Conservation (phyloP, 495 filamentous ascomycete species). For the Penicillium soppii region DNA sequence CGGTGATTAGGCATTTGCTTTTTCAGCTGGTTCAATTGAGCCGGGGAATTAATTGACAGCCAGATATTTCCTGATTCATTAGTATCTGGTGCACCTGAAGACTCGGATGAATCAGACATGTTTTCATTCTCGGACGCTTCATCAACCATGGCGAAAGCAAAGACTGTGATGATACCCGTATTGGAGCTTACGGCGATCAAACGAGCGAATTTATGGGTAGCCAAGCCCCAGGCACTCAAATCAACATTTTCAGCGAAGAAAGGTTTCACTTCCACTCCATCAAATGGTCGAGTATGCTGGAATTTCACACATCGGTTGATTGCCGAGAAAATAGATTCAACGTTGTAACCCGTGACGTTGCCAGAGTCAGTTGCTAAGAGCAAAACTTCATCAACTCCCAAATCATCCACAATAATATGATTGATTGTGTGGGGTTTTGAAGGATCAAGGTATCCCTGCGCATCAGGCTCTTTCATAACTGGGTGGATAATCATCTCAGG, state of each 20-base stretch:
- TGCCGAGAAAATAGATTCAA: constrained; percentile 51
- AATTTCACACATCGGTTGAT: constrained; percentile 32
- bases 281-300: constrained; percentile 24
- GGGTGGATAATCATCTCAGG: constrained; percentile 69
- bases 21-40: constrained; percentile 28
- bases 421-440: constrained; percentile 71
- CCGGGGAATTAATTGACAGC: constrained; percentile 28
- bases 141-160: constrained; percentile 66
- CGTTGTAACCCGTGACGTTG: constrained; percentile 80
- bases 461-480: constrained; percentile 42
- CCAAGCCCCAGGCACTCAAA: constrained; percentile 83
- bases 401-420: constrained; percentile 70
- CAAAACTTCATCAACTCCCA: constrained; percentile 80
- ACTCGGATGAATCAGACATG: constrained; percentile 5
- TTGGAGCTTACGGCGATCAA: constrained; percentile 84
- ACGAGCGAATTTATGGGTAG: constrained; percentile 74
- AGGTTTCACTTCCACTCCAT: constrained; percentile 38
- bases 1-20: constrained; percentile 34
- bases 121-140: constrained; percentile 16
- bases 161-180: constrained; percentile 62
- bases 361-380: constrained; percentile 81
- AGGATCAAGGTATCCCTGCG: constrained; percentile 57
- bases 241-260: constrained; percentile 77
- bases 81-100: constrained; percentile 21
- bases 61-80: constrained; percentile 35